Conservation (phyloP, 176 grass and related monocot genomes). For the Eleusine indica region DNA sequence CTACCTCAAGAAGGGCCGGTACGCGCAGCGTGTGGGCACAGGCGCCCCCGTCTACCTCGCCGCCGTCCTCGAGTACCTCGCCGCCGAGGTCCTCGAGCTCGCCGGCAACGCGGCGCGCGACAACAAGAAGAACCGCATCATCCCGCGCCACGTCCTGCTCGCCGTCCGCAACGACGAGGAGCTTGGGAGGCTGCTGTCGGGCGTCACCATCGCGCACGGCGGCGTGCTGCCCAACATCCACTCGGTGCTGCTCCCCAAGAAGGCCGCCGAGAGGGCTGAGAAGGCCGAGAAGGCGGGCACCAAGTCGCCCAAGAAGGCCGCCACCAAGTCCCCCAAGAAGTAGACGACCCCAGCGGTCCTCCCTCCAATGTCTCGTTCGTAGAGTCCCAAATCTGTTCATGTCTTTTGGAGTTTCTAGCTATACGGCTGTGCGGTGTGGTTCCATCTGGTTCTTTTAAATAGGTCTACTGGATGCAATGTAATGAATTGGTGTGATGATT, state of each 20-base stretch:
- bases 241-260: constrained; percentile 52
- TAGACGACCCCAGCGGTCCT: not conserved
- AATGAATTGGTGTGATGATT: too few species aligned
- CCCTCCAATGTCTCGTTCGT: too few species aligned
- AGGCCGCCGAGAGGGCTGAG: constrained; percentile 33
- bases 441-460: not conserved
- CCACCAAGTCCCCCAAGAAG: constrained; percentile 18
- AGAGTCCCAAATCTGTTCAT: too few species aligned
- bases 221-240: constrained; percentile 58
- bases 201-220: constrained; percentile 54
- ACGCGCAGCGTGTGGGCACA: constrained; percentile 46
- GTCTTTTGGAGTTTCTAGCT: not conserved
- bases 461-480: too few species aligned
- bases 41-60: constrained; percentile 73
- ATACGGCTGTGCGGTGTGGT: not conserved
- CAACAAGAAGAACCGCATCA: constrained; percentile 54
- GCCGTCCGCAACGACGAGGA: constrained; percentile 61
- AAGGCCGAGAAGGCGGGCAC: constrained; percentile 35
- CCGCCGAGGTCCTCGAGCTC: constrained; percentile 59
- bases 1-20: constrained; percentile 60
- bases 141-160: constrained; percentile 50
- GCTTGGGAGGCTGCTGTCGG: constrained; percentile 36
- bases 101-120: constrained; percentile 51
- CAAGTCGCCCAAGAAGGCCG: constrained; percentile 27
- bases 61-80: constrained; percentile 79